Conservation (phyloP, 2,329 filamentous ascomycete genomes). For the Paecilomyces sp. region DNA sequence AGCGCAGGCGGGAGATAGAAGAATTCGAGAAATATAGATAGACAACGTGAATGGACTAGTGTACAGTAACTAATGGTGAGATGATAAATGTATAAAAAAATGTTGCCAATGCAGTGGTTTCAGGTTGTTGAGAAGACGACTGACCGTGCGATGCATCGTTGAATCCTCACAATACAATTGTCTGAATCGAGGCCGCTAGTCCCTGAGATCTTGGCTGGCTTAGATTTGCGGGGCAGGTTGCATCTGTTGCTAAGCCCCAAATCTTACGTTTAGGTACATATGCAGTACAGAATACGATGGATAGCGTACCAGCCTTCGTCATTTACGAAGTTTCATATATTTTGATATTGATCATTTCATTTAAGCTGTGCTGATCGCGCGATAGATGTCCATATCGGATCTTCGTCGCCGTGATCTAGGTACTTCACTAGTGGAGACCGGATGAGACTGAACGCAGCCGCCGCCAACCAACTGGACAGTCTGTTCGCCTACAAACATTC, state of each 20-base stretch:
- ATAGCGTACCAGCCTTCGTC: background rate
- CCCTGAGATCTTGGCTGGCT: background rate
- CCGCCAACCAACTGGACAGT: background rate
- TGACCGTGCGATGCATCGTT: background rate
- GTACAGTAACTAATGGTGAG: background rate
- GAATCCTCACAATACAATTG: background rate
- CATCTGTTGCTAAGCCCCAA: background rate
- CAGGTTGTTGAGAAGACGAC: background rate
- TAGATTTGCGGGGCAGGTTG: background rate
- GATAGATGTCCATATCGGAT: background rate
- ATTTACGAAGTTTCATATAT: background rate
- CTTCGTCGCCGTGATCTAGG: background rate
- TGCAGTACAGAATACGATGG: background rate
- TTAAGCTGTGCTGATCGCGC: background rate
- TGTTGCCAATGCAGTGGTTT: background rate
- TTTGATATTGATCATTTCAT: background rate
- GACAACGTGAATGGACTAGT: constrained; percentile 24
- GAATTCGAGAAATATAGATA: constrained; percentile 44
- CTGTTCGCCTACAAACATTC: background rate
- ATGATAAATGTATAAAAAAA: background rate
- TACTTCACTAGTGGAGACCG: background rate
- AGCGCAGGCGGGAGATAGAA: constrained; percentile 60
- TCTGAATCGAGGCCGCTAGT: background rate
- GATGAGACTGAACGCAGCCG: background rate
- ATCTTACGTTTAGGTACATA: background rate